Evolutionary conservation across 2,329 filamentous ascomycete genomes (phyloP), one percentile per base, ranked within the genome.

Genomic region (Neocatenulostroma microsporum): DNA sequence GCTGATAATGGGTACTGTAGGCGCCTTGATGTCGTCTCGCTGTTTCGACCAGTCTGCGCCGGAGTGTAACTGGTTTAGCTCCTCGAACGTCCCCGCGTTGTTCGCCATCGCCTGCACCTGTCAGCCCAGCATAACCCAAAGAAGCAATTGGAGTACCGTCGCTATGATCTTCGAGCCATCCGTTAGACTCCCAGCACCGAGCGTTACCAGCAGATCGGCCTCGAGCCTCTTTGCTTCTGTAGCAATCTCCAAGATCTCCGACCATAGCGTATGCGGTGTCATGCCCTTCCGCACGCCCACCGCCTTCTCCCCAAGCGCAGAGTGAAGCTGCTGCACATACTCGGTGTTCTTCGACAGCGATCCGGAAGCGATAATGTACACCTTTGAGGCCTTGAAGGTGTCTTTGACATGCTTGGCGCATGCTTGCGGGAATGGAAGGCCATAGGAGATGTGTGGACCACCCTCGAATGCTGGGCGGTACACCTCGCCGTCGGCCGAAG

Each of bases 181-280:
- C 0, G 70, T 75, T n/a, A 76, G 49, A 30, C 67, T 73, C 0
- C 74, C 72, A 1, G 63, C 73, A 3, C 74, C 73, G 2, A 77
- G 51, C 0, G 73, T 76, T 9, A 77, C 51, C 4, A 78, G 49
- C 26, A 69, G 61, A 55, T 78, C 73, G 0, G 63, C 63, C 3
- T 62, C 37, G 6, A 47, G 48, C 0, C 47, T 42, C 4, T 57
- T 49, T 2, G 62, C 62, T 15, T 73, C 67, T 1, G 57, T 47
- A 1, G 64, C 58, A 18, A 73, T 62, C 28, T 69, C 61, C 0
- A 76, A 46, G 5, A 74, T 63, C 40, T 76, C 68, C 1, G 64
- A 63, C 62, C 69, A 74, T 3, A 68, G 62, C 2, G 71, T 74
- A 48, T 77, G 73, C 3, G 69, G 65, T 19, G 61, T 63, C 59